Percentiles rank a stretch among this genome's conserved stretches.
Evolutionary conservation across 805 yeast genomes (phyloP).

Genomic region (Lachancea dasiensis): DNA sequence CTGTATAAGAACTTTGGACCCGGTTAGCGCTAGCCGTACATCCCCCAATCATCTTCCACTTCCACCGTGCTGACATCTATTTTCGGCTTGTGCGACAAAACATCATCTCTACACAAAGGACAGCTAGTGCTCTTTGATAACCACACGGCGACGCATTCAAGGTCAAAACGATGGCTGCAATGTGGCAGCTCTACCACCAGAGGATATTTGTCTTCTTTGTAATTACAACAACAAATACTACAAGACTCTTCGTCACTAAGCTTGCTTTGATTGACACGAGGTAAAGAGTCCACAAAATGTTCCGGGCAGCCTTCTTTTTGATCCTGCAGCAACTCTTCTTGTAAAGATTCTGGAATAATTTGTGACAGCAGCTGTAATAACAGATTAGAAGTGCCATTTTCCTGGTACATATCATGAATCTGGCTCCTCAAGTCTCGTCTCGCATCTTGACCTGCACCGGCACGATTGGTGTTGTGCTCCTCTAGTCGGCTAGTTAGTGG

Average conservation of each 20-base stretch:
- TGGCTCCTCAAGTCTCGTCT: constrained; percentile 23
- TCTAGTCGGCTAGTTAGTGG: constrained; percentile 16
- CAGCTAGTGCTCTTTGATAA: constrained; percentile 66
- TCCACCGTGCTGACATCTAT: constrained; percentile 47
- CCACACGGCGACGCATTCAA: constrained; percentile 93
- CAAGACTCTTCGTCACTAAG: constrained; percentile 53
- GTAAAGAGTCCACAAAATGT: constrained; percentile 67
- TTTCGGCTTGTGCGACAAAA: constrained; percentile 42
- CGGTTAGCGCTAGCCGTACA: constrained; percentile 51
- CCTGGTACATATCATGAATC: constrained; percentile 18
- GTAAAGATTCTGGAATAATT: constrained; percentile 23
- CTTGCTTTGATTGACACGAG: constrained; percentile 51
- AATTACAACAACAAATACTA: constrained; percentile 77
- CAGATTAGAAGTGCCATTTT: constrained; percentile 12
- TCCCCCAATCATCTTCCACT: constrained; percentile 69
- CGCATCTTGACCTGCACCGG: constrained; percentile 5
- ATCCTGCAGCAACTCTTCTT: constrained; percentile 26
- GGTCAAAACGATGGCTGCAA: constrained; percentile 77
- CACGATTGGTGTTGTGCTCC: constrained; percentile 20
- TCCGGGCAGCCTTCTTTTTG: constrained; percentile 49
- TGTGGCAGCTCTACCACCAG: constrained; percentile 69
- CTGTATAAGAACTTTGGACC: too few species aligned
- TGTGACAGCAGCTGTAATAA: constrained; percentile 10
- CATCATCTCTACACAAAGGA: constrained; percentile 79
- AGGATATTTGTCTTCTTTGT: constrained; percentile 68